These are phyloP conservation scores for Pythium coloratum DNA, from an alignment of 352 stramenopile species.

Conservation along the genomic window DNA sequence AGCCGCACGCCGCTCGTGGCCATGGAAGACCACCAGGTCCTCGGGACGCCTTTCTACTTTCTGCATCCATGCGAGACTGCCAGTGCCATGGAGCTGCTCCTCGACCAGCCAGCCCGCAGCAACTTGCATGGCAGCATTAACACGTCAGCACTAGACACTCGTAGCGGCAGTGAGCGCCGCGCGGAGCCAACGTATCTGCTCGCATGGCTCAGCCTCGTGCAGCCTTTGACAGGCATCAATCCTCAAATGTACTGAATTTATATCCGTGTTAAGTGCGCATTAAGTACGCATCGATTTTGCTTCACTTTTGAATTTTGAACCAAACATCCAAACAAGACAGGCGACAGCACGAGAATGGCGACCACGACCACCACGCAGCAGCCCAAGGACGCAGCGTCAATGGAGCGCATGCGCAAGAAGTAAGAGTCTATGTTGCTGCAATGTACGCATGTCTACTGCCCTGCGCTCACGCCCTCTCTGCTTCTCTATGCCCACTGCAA, in stretches of 20 bases:
- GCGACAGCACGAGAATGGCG: slow-evolving; percentile 8
- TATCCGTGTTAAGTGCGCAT: slow-evolving; percentile 9
- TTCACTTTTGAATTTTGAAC: slow-evolving; percentile 28
- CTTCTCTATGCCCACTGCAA: not conserved
- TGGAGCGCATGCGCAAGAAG: slow-evolving; percentile 29
- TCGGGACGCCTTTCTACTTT: slow-evolving; percentile 68
- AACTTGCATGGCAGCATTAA: not conserved
- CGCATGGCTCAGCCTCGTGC: slow-evolving; percentile 77
- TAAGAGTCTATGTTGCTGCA: not conserved
- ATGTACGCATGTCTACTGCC: not conserved
- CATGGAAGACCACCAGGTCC: slow-evolving; percentile 70
- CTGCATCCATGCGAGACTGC: slow-evolving; percentile 81
- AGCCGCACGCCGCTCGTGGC: slow-evolving; percentile 39
- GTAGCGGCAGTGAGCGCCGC: not conserved
- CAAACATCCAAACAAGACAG: not conserved
- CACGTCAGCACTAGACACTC: not conserved
- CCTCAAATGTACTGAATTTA: slow-evolving; percentile 37
- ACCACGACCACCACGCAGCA: not conserved
- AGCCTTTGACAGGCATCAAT: slow-evolving; percentile 56
- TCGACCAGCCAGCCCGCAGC: slow-evolving; percentile 23
- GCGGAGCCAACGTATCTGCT: slow-evolving; percentile 43
- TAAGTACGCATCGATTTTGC: slow-evolving; percentile 13
- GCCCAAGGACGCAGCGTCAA: not conserved
- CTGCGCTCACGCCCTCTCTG: not conserved
- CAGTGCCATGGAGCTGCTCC: slow-evolving; percentile 60